These are phyloP conservation scores for Tuber indicum DNA, from an alignment of 495 filamentous ascomycete genomes.

Conservation along the genomic window DNA sequence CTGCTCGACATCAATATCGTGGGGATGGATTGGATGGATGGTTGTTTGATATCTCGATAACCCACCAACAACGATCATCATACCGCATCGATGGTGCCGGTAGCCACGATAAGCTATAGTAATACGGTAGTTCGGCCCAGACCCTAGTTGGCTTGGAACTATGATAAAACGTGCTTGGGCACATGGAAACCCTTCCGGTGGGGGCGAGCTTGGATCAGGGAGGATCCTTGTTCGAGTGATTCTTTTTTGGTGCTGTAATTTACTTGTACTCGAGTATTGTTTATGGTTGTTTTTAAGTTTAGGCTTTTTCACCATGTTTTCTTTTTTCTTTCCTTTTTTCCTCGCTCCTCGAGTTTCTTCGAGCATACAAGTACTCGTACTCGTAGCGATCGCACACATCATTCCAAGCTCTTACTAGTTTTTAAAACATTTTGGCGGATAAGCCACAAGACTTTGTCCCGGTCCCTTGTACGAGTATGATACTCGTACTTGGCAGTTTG, in stretches of 20 bases:
- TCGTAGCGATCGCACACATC: no score
- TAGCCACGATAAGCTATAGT: neutral
- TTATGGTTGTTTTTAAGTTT: neutral
- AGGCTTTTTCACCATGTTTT: neutral
- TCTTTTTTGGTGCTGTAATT: neutral
- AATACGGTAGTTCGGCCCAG: neutral
- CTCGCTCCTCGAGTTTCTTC: neutral
- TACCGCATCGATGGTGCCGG: neutral
- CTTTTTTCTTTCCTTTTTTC: neutral
- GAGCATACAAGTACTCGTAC: no score
- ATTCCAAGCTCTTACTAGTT: no score
- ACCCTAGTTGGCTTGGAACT: neutral
- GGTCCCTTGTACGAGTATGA: neutral
- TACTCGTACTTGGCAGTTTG: neutral
- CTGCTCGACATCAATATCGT: neutral
- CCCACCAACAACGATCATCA: neutral
- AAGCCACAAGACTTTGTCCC: no score
- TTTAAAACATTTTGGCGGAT: no score
- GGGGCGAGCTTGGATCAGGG: neutral
- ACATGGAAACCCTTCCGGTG: neutral
- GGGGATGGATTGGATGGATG: neutral
- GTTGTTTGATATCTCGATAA: neutral
- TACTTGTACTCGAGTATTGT: no score
- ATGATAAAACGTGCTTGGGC: neutral
- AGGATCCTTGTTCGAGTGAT: constrained; percentile 3